Base-by-base conservation (phyloP, 306 rosid species). In the Comarum palustre region DNA sequence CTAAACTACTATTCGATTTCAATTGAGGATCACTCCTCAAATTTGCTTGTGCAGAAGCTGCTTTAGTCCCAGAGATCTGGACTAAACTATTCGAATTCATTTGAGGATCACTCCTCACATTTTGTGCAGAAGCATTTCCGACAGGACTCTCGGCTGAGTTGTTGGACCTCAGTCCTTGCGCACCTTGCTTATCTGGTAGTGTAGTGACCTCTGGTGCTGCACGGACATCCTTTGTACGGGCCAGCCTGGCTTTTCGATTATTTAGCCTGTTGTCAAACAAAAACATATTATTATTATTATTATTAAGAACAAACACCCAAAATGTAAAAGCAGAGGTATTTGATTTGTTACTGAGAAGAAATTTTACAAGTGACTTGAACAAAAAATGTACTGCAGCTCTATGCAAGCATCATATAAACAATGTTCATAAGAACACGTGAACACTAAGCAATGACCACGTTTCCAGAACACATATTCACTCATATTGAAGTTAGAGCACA, bases 171-270 rank as follows among this genome's bases (percentile, higher is more conserved):
- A 59, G 80, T 29, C 80, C 74, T 8, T 79, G 77, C 61, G 73
- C 86, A 57, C 77, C 82, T 81, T 72, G 93, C 81, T 78, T 89
- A 75, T 89, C 96, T 38, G 79, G 75, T 66, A 76, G 73, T 17
- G 85, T 73, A 77, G 48, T 57, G 29, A 46, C 83, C 73, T 85
- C 93, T 12, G 71, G 80, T 62, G 79, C 74, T 36, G 84, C 76
- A 25, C 82, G 93, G 70, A 82, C 84, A 75, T 91, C 96, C 74
- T 75, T 89, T 0, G 95, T 81, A 22, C 95, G 92, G 55, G 97
- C 99, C 47, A 94, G 86, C 88, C 89, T 91, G 27, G 97, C 99
- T 76, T 94, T 89, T 77, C 97, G 88, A 72, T 94, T 94, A 77
- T 94, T 94, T 87, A 94, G 83, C 99, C 97, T 94, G 86, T 69